Evolutionary conservation across 2,329 filamentous ascomycete genomes (phyloP).

Genomic region (Myrmaecium sp.): DNA sequence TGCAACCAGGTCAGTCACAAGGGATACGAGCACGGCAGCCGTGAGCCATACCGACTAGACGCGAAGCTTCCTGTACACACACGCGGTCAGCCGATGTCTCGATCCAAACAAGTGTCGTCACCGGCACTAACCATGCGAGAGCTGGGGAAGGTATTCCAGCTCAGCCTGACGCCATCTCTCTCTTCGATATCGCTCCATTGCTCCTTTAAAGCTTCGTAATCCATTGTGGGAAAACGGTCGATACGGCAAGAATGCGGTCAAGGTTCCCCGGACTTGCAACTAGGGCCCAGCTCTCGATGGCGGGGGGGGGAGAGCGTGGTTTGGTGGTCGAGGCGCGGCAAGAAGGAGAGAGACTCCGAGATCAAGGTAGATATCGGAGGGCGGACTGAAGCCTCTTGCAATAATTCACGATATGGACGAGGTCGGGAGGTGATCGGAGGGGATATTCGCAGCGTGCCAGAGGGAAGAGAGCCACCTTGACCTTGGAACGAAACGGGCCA

Average conservation of each 20-base stretch:
- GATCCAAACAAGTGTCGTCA: conserved; percentile 5
- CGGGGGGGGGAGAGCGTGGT: conserved; percentile 1
- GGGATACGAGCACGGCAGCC: conserved; percentile 1
- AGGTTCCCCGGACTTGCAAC: background rate
- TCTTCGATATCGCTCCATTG: conserved; percentile 96
- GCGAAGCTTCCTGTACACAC: conserved; percentile 78
- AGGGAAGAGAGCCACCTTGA: conserved; percentile 11
- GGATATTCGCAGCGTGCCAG: background rate
- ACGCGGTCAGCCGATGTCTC: conserved; percentile 9
- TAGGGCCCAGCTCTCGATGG: background rate
- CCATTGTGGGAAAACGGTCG: conserved; percentile 41
- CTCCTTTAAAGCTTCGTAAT: conserved; percentile 86
- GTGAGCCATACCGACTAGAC: conserved; percentile 45
- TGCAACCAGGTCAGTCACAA: conserved; percentile 8
- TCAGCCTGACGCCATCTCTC: conserved; percentile 83
- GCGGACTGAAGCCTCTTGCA: conserved; percentile 7
- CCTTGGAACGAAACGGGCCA: conserved; percentile 13
- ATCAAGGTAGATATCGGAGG: conserved; percentile 4
- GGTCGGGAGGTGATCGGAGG: background rate
- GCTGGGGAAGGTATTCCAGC: conserved; percentile 98
- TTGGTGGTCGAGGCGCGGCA: conserved; percentile 1
- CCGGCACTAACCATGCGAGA: conserved; percentile 58
- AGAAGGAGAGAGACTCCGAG: conserved; percentile 1
- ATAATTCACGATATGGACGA: too few species aligned
- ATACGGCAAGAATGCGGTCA: background rate